These are phyloP conservation scores for Saccharomycopsis schoenii DNA, from an alignment of 805 yeast genomes.

Conservation along the genomic window DNA sequence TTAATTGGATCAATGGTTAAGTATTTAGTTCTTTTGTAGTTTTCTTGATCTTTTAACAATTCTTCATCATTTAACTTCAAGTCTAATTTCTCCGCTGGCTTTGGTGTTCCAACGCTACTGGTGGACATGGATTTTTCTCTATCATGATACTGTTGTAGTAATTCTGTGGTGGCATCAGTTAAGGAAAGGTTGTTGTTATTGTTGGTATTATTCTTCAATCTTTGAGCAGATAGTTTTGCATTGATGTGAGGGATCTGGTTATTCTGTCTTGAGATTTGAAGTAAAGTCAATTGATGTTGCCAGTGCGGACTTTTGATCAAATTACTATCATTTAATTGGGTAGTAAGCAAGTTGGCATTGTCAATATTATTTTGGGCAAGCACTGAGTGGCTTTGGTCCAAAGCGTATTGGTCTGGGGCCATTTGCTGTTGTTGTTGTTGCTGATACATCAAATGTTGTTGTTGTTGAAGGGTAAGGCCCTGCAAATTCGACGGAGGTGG, in stretches of 20 bases:
- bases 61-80: slow-evolving; percentile 44
- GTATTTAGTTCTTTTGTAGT: slow-evolving; percentile 22
- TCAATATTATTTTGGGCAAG: slow-evolving; percentile 9
- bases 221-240: slow-evolving; percentile 73
- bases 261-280: slow-evolving; percentile 58
- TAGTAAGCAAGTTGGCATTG: slow-evolving; percentile 18
- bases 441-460: background rate
- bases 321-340: slow-evolving; percentile 26
- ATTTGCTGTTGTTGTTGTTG: background rate
- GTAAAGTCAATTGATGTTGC: slow-evolving; percentile 73
- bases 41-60: slow-evolving; percentile 53
- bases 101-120: slow-evolving; percentile 10
- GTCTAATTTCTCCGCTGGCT: slow-evolving; percentile 19
- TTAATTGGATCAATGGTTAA: slow-evolving; percentile 31
- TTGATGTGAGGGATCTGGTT: slow-evolving; percentile 60
- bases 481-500: background rate
- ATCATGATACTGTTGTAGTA: slow-evolving; percentile 27
- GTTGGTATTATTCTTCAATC: slow-evolving; percentile 35
- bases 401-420: background rate
- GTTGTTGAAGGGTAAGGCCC: background rate
- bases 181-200: slow-evolving; percentile 23
- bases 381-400: background rate
- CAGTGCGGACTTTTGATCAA: slow-evolving; percentile 40
- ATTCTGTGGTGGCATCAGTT: slow-evolving; percentile 32
- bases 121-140: slow-evolving; percentile 2